Evolutionary conservation across 164 flowering plant genomes (phyloP).

Genomic region (Stephania yunnanensis): DNA sequence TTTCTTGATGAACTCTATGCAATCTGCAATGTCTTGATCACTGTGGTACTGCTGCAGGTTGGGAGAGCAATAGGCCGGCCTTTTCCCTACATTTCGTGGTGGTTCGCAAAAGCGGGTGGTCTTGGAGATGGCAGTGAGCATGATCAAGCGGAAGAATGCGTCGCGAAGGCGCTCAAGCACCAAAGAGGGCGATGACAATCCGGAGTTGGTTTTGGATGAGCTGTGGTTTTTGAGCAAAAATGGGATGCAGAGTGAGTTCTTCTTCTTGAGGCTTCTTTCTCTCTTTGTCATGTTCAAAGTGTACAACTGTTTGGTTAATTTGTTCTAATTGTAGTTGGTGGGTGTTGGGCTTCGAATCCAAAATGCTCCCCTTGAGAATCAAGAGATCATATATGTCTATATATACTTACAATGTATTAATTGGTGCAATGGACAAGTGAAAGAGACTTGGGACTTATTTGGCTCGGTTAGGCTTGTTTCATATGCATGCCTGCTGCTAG

Average conservation of each 20-base stretch:
- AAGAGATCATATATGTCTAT: neutral
- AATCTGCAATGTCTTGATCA: conserved; percentile 65
- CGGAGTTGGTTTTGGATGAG: conserved; percentile 6
- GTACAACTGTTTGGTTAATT: neutral
- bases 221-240: conserved; percentile 11
- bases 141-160: conserved; percentile 52
- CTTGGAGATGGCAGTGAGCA: conserved; percentile 42
- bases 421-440: neutral
- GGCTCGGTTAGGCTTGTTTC: neutral
- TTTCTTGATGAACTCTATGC: conserved; percentile 74
- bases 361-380: neutral
- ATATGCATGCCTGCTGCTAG: neutral
- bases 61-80: conserved; percentile 1
- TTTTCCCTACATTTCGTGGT: neutral
- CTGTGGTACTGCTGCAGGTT: conserved; percentile 39
- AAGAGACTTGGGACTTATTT: neutral
- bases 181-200: conserved; percentile 28
- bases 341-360: neutral
- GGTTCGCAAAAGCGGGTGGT: conserved; percentile 1
- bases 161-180: conserved; percentile 49
- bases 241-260: conserved; percentile 38
- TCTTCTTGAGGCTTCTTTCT: conserved; percentile 14
- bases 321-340: neutral
- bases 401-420: neutral
- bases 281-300: conserved; percentile 12